Conservation (phyloP, 352 stramenopile species). For the Globisporangium takayamanum region DNA sequence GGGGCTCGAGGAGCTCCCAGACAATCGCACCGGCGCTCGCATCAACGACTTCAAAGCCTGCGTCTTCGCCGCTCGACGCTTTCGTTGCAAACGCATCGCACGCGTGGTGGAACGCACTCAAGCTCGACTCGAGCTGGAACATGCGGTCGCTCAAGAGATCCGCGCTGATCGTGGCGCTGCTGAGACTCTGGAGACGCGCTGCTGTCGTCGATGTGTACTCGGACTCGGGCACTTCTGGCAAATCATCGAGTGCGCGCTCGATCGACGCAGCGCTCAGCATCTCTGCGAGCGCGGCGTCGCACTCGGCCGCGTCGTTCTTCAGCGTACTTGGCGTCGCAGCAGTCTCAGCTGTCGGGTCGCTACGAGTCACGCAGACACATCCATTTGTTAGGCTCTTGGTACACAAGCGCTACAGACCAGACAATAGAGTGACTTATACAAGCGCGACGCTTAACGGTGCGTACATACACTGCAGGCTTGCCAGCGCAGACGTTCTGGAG, state of each 20-base stretch:
- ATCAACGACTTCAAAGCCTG: constrained; percentile 15
- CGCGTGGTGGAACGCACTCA: constrained; percentile 68
- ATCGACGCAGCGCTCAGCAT: constrained; percentile 34
- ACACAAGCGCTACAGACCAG: no score
- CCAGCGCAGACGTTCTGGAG: constrained; percentile 73
- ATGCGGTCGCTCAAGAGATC: constrained; percentile 85
- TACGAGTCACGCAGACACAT: constrained; percentile 9
- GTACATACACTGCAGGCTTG: constrained; percentile 49
- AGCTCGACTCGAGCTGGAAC: constrained; percentile 82
- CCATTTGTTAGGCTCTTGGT: not conserved
- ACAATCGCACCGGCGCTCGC: constrained; percentile 42
- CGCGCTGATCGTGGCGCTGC: constrained; percentile 74
- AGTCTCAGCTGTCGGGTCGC: constrained; percentile 20
- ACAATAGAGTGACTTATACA: not conserved
- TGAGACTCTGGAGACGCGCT: constrained; percentile 58
- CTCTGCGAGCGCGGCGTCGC: constrained; percentile 22
- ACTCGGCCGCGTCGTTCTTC: constrained; percentile 23
- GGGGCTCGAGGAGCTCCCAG: constrained; percentile 70
- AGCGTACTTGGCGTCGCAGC: constrained; percentile 12
- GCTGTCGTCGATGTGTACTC: constrained; percentile 32
- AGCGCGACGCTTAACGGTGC: not conserved
- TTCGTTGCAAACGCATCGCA: constrained; percentile 30
- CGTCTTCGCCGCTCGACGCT: constrained; percentile 1
- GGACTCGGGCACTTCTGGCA: constrained; percentile 61
- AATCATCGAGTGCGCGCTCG: constrained; percentile 52